These are phyloP conservation scores for Emergomyces africanus DNA, from an alignment of 2,329 filamentous ascomycete species.

Conservation along the genomic window DNA sequence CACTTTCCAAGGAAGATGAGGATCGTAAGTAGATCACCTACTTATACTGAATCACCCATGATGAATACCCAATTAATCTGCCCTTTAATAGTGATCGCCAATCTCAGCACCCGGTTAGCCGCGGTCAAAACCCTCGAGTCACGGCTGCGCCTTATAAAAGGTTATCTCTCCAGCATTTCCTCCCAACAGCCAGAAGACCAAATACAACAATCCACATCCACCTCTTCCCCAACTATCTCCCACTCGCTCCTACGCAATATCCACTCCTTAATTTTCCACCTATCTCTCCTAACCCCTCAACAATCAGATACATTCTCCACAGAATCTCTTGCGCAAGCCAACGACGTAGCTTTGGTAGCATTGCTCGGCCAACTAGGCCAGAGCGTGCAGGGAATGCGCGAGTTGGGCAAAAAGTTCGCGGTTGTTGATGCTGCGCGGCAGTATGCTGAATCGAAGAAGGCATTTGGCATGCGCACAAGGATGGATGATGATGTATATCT, in stretches of 20 bases:
- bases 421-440: conserved; percentile 38
- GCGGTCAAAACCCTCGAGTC: conserved; percentile 86
- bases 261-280: conserved; percentile 68
- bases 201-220: conserved; percentile 32
- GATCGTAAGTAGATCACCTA: conserved; percentile 36
- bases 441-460: conserved; percentile 13
- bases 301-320: conserved; percentile 52
- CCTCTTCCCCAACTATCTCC: conserved; percentile 30
- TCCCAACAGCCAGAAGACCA: conserved; percentile 10
- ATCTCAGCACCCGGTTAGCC: conserved; percentile 75
- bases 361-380: conserved; percentile 65
- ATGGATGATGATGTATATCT: conserved; percentile 19
- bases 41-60: neutral
- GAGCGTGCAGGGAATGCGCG: conserved; percentile 56
- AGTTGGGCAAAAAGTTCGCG: conserved; percentile 61
- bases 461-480: conserved; percentile 12
- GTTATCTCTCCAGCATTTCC: conserved; percentile 65
- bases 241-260: conserved; percentile 75
- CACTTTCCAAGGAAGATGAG: conserved; percentile 49
- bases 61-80: conserved; percentile 1
- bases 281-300: conserved; percentile 67
- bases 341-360: conserved; percentile 69
- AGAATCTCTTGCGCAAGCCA: conserved; percentile 64
- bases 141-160: conserved; percentile 56
- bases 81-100: conserved; percentile 40